phyloP scores from a whole-genome alignment of 2,329 filamentous ascomycete genomes.

The Hypoxylon sp. region DNA sequence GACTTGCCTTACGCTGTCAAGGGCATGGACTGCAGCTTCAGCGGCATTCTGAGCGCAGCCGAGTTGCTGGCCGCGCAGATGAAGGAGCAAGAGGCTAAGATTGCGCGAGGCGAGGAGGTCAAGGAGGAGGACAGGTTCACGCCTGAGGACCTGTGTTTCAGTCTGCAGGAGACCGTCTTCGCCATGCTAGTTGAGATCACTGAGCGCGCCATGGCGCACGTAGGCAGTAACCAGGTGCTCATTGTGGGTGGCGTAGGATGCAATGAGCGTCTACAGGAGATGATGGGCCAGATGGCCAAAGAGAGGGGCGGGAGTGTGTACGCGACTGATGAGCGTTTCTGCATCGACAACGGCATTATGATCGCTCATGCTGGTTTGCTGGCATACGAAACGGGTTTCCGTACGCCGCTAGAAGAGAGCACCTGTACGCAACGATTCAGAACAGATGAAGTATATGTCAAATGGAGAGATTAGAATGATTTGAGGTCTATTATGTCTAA shows the following conservation, averaged over 20 bases:
- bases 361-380: slow-evolving; percentile 95
- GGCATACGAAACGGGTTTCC: slow-evolving; percentile 85
- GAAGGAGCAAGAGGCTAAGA: slow-evolving; percentile 56
- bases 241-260: slow-evolving; percentile 97
- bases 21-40: slow-evolving; percentile 98
- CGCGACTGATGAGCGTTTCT: slow-evolving; percentile 96
- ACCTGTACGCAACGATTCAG: slow-evolving; percentile 88
- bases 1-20: slow-evolving; percentile 97
- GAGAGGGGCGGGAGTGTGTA: slow-evolving; percentile 92
- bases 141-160: slow-evolving; percentile 90
- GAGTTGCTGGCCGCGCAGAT: slow-evolving; percentile 84
- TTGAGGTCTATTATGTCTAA: slow-evolving; percentile 20
- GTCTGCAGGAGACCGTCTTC: slow-evolving; percentile 93
- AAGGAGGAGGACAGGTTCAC: slow-evolving; percentile 71
- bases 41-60: slow-evolving; percentile 87
- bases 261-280: slow-evolving; percentile 93
- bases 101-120: slow-evolving; percentile 45
- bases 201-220: slow-evolving; percentile 97
- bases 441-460: slow-evolving; percentile 84
- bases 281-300: slow-evolving; percentile 97
- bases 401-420: slow-evolving; percentile 82
- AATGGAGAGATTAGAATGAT: slow-evolving; percentile 75
- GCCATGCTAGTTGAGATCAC: slow-evolving; percentile 99
- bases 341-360: slow-evolving; percentile 99
- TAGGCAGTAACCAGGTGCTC: slow-evolving; percentile 89